A percentile compares a stretch with the other conserved stretches of the same genome.
Conservation (phyloP, 1,139 yeast genomes). For the Yamadazyma oceani region DNA sequence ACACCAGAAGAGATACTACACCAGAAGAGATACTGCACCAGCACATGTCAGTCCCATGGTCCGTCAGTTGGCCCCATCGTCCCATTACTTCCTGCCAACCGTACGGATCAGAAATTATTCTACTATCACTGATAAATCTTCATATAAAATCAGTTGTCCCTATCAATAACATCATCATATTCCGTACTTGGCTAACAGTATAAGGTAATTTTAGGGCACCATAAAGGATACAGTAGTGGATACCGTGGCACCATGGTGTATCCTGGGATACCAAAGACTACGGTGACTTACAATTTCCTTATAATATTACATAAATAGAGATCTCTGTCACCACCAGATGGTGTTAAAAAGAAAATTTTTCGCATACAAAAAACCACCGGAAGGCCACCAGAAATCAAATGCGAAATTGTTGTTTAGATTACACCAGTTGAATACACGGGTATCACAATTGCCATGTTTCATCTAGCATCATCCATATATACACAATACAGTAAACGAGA, state of each 20-base stretch:
- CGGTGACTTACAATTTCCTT: too few species aligned
- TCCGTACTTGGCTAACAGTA: slow-evolving; percentile 1
- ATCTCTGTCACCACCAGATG: not conserved
- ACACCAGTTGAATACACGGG: too few species aligned
- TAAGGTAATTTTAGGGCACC: too few species aligned
- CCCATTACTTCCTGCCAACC: not conserved
- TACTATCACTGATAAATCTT: slow-evolving; percentile 21
- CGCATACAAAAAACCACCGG: too few species aligned
- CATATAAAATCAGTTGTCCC: slow-evolving; percentile 22
- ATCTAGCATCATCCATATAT: slow-evolving; percentile 46
- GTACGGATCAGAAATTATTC: slow-evolving; percentile 7
- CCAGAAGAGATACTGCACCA: too few species aligned
- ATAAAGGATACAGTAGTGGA: not conserved
- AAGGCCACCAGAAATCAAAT: not conserved
- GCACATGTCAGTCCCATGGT: too few species aligned
- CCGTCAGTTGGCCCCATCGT: too few species aligned
- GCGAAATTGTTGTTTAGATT: too few species aligned
- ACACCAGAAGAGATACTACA: too few species aligned
- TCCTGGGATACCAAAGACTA: too few species aligned
- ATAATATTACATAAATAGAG: too few species aligned
- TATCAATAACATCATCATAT: slow-evolving; percentile 18
- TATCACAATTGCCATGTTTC: too few species aligned
- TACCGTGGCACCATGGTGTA: not conserved
- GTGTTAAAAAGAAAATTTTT: not conserved
- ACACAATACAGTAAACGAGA: slow-evolving; percentile 50